Evolutionary conservation across 192 early-diverging fungal species (phyloP), one percentile per base, ranked within the genome.

Genomic region (Gryganskiella cystojenkinii): DNA sequence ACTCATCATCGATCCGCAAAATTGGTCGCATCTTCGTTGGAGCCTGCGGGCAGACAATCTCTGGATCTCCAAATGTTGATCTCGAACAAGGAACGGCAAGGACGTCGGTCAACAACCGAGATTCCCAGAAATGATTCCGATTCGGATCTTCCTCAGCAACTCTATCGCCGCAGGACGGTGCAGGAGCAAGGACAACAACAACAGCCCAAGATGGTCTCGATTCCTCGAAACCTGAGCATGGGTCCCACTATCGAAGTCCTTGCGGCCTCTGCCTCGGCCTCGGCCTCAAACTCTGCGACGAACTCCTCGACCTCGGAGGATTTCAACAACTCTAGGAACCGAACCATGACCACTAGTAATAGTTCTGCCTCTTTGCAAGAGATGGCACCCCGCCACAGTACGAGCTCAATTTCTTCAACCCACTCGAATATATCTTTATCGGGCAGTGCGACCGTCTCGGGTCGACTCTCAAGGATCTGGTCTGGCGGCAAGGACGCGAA

Each of bases 401-500:
- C 57, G 22, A 40, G 49, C 19, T 64, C 61, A 6, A 35, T 52
- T 27, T 55, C 64, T 10, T 65, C 57, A 8, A 24, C 22, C 0
- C 43, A 59, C 25, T 59, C 57, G 19, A 30, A 27, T 13, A 5
- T 24, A 22, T 42, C 61, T 13, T 54, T 56, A 8, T 74, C 71
- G 14, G 72, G 72, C 2, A 74, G 64, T 22, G 65, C 52, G 2
- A 76, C 64, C 0, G 72, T 76, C 17, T 67, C 71, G 22, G 65
- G 72, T 1, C 57, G 72, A 22, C 44, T 76, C 40, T 67, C 72
- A 22, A n/a, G 65, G 30, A 67, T 76, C 59, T 76, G 72, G 72
- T 57, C 34, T 63, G 52, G 40, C 30, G 52, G 52, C 42, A 64
- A 57, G 35, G 61, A 59, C n/a, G n/a, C n/a, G 17, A 64, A 37